A percentile compares a stretch with the other conserved stretches of the same genome.
Evolutionary conservation across 140 eudicot genomes (phyloP).

Genomic region (Bidens hawaiensis): DNA sequence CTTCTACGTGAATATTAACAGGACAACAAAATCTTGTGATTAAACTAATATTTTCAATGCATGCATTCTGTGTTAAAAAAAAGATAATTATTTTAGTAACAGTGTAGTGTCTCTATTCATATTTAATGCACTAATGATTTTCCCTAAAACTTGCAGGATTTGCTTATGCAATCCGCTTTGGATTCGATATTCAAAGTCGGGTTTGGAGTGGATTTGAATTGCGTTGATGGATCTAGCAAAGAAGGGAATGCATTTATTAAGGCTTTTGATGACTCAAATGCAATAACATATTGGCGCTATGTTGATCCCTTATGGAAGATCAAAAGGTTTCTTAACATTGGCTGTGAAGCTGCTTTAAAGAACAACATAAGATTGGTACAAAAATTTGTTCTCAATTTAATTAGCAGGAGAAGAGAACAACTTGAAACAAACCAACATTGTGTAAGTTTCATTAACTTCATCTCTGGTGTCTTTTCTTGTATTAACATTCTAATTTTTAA

Average conservation of each 20-base stretch:
- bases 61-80: background rate
- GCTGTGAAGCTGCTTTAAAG: conserved; percentile 5
- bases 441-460: conserved; percentile 1
- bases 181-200: conserved; percentile 14
- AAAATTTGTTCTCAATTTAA: background rate
- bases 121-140: background rate
- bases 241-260: background rate
- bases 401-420: conserved; percentile 5
- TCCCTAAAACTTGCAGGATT: conserved; percentile 1
- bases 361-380: conserved; percentile 7
- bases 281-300: background rate
- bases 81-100: background rate
- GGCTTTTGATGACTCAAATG: conserved; percentile 11
- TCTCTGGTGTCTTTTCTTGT: background rate
- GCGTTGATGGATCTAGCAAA: conserved; percentile 11
- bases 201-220: conserved; percentile 12
- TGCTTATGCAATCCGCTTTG: conserved; percentile 8
- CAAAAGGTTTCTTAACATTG: conserved; percentile 9
- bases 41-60: no score
- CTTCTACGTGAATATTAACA: background rate
- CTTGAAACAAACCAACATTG: conserved; percentile 11
- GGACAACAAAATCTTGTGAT: background rate
- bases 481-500: background rate
- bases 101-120: background rate
- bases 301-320: conserved; percentile 14